A percentile compares a stretch with the other conserved stretches of the same genome.
Conservation (phyloP, 164 flowering plant species). For the Liriodendron chinense region DNA sequence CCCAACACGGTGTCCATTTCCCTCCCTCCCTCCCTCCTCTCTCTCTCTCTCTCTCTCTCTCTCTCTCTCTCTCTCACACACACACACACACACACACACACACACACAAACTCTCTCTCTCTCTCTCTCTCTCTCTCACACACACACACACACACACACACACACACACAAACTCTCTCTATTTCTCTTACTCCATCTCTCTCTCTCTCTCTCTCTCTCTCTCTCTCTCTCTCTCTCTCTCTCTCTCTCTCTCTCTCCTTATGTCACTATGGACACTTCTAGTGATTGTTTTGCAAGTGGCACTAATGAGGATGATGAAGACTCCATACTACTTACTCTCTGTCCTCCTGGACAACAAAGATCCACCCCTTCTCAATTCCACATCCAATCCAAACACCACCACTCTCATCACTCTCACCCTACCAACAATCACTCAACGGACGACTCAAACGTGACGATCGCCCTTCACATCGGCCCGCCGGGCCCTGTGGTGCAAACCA, state of each 20-base stretch:
- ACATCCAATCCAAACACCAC: not conserved
- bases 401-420: not conserved
- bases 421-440: not conserved
- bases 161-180: too few species aligned
- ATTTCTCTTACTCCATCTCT: constrained; percentile 6
- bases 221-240: not conserved
- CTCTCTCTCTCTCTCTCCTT: constrained; percentile 6
- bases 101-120: too few species aligned
- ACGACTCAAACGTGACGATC: constrained; percentile 39
- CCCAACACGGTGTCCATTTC: too few species aligned
- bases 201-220: not conserved
- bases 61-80: not conserved
- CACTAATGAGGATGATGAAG: constrained; percentile 38
- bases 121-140: constrained; percentile 1
- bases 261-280: not conserved
- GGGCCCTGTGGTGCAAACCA: constrained; percentile 13
- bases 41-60: constrained; percentile 1
- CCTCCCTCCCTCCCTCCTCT: not conserved
- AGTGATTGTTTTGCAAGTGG: not conserved
- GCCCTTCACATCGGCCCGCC: constrained; percentile 59
- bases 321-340: constrained; percentile 46
- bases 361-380: not conserved
- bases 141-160: too few species aligned
- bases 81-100: not conserved
- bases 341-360: constrained; percentile 48